phyloP scores from a whole-genome alignment of 78 protist species.

The Dictyostelium capitatum region DNA sequence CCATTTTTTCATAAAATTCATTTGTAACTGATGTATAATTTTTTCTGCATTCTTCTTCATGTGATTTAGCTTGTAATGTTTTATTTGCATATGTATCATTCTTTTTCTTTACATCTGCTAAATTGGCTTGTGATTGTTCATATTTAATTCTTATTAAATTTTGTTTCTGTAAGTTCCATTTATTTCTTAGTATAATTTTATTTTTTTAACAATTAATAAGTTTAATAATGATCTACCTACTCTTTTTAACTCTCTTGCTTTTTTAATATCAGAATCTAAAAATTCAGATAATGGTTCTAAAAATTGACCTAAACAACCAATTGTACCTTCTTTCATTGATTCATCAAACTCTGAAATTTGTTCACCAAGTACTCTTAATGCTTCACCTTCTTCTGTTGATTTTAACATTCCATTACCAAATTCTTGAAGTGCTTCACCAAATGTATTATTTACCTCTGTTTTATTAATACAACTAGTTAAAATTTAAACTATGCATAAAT shows the following conservation, averaged over 20 bases:
- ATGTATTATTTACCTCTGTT: constrained; percentile 12
- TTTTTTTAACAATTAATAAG: neutral
- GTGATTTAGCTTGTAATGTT: constrained; percentile 34
- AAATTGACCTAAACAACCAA: constrained; percentile 9
- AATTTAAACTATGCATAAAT: neutral
- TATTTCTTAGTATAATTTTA: neutral
- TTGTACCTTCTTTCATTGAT: constrained; percentile 21
- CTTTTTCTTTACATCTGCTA: constrained; percentile 42
- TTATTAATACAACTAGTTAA: too few relatives aligned
- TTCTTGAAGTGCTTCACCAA: constrained; percentile 38
- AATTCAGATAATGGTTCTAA: constrained; percentile 50
- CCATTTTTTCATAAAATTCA: constrained; percentile 52
- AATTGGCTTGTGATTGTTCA: constrained; percentile 49
- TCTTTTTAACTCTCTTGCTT: constrained; percentile 77
- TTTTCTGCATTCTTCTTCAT: constrained; percentile 36
- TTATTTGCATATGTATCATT: constrained; percentile 55
- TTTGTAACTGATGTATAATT: neutral
- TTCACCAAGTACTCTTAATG: constrained; percentile 44
- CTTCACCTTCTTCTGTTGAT: constrained; percentile 41
- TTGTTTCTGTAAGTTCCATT: constrained; percentile 69
- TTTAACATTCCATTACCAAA: constrained; percentile 65
- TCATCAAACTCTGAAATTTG: constrained; percentile 46
- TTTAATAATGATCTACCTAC: constrained; percentile 25
- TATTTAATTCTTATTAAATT: constrained; percentile 72
- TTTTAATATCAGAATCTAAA: constrained; percentile 43